phyloP scores from a whole-genome alignment of 805 yeast genomes.

The Brettanomyces sp. region DNA sequence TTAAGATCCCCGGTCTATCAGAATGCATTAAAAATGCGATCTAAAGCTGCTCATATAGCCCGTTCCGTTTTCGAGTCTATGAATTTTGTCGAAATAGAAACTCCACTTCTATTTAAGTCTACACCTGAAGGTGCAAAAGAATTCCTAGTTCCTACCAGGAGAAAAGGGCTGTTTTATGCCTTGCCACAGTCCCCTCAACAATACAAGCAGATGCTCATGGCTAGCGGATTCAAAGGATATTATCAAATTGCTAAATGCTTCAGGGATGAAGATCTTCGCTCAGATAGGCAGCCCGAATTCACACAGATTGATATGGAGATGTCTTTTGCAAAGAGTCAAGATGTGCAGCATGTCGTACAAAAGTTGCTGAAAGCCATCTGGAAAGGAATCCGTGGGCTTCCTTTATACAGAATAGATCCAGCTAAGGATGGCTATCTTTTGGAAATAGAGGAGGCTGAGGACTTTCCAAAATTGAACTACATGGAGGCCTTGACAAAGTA shows the following conservation, averaged over 20 bases:
- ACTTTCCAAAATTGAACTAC: constrained; percentile 47
- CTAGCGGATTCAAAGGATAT: constrained; percentile 80
- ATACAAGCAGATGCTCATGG: constrained; percentile 89
- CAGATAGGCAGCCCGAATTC: constrained; percentile 95
- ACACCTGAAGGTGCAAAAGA: constrained; percentile 99
- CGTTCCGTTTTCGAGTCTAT: constrained; percentile 27
- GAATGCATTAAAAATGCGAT: constrained; percentile 43
- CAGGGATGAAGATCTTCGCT: constrained; percentile 89
- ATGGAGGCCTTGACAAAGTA: constrained; percentile 57
- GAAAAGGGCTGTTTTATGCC: constrained; percentile 59
- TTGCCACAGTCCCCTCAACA: constrained; percentile 98
- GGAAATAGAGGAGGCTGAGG: constrained; percentile 14
- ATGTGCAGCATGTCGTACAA: constrained; percentile 61
- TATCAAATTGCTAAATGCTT: constrained; percentile 92
- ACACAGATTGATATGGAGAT: constrained; percentile 96
- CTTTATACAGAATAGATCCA: constrained; percentile 28
- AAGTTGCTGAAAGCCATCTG: constrained; percentile 46
- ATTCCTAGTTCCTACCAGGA: constrained; percentile 85
- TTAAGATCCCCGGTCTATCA: constrained; percentile 55
- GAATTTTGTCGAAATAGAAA: constrained; percentile 75
- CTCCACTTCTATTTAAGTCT: constrained; percentile 86
- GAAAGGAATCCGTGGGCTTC: constrained; percentile 33
- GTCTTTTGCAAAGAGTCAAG: constrained; percentile 64
- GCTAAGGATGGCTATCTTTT: constrained; percentile 22
- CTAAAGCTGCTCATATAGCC: constrained; percentile 40